Evolutionary conservation across 208 protist species (phyloP).

Genomic region (Crithidia sp.): DNA sequence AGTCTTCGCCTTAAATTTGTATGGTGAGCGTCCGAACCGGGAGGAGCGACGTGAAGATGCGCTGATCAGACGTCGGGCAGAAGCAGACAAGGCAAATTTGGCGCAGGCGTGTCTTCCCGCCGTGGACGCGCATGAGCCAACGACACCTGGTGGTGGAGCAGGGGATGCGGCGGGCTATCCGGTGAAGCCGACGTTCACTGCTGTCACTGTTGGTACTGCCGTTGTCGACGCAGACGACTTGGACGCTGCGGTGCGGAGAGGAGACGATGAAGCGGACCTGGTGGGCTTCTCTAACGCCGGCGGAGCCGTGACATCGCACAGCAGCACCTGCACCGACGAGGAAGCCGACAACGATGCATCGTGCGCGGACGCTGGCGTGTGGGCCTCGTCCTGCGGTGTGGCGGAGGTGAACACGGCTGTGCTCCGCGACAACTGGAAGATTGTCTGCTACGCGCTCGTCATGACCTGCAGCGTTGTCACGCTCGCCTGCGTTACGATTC

Average conservation of each 20-base stretch:
- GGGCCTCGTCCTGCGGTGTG: slow-evolving; percentile 10
- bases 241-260: slow-evolving; percentile 10
- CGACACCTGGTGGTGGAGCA: no score
- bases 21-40: slow-evolving; percentile 44
- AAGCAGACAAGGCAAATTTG: no score
- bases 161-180: no score
- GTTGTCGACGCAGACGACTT: neutral
- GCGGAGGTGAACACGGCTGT: slow-evolving; percentile 34
- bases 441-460: slow-evolving; percentile 28
- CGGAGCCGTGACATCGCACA: neutral
- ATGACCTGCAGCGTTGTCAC: slow-evolving; percentile 37
- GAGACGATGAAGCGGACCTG: slow-evolving; percentile 27
- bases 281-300: neutral
- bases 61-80: slow-evolving; percentile 7
- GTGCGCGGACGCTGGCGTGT: slow-evolving; percentile 12
- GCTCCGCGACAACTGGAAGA: slow-evolving; percentile 22
- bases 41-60: slow-evolving; percentile 36
- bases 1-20: slow-evolving; percentile 58
- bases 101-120: neutral
- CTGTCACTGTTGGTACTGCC: neutral
- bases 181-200: no score
- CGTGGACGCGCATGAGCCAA: neutral
- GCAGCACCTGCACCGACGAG: neutral
- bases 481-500: slow-evolving; percentile 31
- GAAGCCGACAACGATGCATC: neutral